These are phyloP conservation scores for Xerocomellus intermedius DNA, from an alignment of 768 basidiomycete species.

Conservation along the genomic window DNA sequence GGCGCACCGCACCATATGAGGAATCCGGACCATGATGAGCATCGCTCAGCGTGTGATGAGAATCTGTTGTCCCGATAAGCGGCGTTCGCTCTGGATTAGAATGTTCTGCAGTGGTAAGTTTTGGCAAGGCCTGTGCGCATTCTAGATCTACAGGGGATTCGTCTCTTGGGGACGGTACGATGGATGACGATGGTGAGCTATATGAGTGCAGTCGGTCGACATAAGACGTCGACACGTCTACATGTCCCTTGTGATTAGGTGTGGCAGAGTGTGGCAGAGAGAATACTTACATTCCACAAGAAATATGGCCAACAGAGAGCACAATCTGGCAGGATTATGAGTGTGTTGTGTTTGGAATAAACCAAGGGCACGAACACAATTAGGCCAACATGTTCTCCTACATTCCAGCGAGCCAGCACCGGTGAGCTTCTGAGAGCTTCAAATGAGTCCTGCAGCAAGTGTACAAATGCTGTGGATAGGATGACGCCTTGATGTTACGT, in stretches of 20 bases:
- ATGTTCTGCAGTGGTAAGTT: not conserved
- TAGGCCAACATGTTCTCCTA: conserved; percentile 62
- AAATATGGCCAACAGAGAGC: conserved; percentile 69
- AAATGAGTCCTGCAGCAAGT: conserved; percentile 77
- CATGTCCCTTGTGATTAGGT: not conserved
- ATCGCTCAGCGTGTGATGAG: not conserved
- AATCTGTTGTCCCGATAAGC: conserved; percentile 9
- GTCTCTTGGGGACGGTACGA: conserved; percentile 27
- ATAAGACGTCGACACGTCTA: conserved; percentile 73
- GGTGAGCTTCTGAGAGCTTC: conserved; percentile 48
- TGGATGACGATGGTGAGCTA: conserved; percentile 49
- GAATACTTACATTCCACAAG: conserved; percentile 68
- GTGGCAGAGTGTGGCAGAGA: not conserved
- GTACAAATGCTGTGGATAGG: conserved; percentile 78
- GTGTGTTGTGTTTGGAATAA: not conserved
- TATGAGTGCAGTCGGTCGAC: conserved; percentile 70
- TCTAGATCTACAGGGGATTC: conserved; percentile 17
- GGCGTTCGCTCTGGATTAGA: conserved; percentile 19
- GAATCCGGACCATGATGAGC: not conserved
- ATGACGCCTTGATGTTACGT: conserved; percentile 57
- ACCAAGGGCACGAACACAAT: conserved; percentile 61
- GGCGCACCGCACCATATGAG: conserved; percentile 23
- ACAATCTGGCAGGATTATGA: conserved; percentile 42
- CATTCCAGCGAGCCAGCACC: conserved; percentile 46
- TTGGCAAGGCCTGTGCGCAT: not conserved